These are phyloP conservation scores for Posidonia oceanica DNA, from an alignment of 116 monocot genomes.

Conservation along the genomic window DNA sequence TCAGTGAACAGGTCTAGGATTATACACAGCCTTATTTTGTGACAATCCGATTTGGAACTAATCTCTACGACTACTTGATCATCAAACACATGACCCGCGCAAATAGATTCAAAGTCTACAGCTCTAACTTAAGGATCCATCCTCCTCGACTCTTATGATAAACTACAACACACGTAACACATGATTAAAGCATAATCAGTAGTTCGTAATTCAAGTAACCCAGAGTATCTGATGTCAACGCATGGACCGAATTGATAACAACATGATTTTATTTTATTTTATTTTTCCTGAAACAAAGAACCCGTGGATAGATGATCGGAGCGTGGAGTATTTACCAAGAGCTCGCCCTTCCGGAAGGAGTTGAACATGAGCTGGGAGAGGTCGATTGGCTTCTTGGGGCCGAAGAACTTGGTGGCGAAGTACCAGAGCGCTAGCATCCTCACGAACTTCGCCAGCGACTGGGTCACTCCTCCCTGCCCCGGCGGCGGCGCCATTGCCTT, in stretches of 20 bases:
- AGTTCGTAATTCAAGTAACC: too few species aligned
- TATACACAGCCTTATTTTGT: too few species aligned
- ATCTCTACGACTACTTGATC: too few species aligned
- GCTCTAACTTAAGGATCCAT: too few species aligned
- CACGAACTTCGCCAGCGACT: conserved; percentile 52
- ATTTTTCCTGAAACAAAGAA: neutral
- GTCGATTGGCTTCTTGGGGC: conserved; percentile 58
- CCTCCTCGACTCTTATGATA: too few species aligned
- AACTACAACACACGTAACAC: too few species aligned
- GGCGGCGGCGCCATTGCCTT: conserved; percentile 8
- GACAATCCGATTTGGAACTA: too few species aligned
- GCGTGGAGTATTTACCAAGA: conserved; percentile 38
- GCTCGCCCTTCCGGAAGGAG: conserved; percentile 77
- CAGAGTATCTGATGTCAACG: neutral
- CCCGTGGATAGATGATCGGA: neutral
- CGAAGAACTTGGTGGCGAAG: conserved; percentile 93
- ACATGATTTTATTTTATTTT: neutral
- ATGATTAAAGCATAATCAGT: too few species aligned
- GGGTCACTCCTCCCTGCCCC: conserved; percentile 28
- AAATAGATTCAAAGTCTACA: too few species aligned
- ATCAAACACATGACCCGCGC: too few species aligned
- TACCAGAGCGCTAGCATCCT: conserved; percentile 83
- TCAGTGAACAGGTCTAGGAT: too few species aligned
- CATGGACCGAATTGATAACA: neutral
- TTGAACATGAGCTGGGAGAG: conserved; percentile 71